phyloP scores from a whole-genome alignment of 176 grass and related monocot species.

The Tuctoria greenei region DNA sequence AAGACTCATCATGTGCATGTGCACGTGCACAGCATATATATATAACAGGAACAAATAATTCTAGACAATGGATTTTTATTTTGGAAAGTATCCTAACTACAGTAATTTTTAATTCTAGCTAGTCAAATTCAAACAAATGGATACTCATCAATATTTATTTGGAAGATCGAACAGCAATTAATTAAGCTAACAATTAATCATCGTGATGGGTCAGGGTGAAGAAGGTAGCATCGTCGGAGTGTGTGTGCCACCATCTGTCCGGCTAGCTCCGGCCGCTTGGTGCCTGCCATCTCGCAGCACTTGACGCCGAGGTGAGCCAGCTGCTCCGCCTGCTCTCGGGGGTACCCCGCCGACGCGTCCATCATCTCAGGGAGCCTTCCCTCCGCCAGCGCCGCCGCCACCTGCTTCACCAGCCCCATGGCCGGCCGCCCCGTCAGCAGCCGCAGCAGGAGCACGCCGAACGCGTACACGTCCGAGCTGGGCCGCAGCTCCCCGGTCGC shows the following conservation, averaged over 20 bases:
- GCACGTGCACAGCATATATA: too few species aligned
- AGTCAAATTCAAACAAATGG: too few species aligned
- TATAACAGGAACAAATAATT: too few species aligned
- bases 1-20: too few species aligned
- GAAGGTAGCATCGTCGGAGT: background rate
- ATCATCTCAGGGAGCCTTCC: background rate
- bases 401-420: conserved; percentile 15
- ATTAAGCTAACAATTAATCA: too few species aligned
- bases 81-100: too few species aligned
- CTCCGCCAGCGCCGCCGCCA: background rate
- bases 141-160: too few species aligned
- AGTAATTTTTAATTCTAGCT: too few species aligned
- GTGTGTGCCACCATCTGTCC: background rate
- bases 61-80: too few species aligned
- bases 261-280: background rate
- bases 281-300: conserved; percentile 7
- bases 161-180: too few species aligned
- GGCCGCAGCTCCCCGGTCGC: background rate
- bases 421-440: background rate
- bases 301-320: background rate
- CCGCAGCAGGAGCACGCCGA: background rate
- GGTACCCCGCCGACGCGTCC: background rate
- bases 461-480: conserved; percentile 6
- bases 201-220: too few species aligned
- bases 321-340: background rate